Conservation (phyloP, 2,329 filamentous ascomycete genomes). For the Colletotrichum salicis region DNA sequence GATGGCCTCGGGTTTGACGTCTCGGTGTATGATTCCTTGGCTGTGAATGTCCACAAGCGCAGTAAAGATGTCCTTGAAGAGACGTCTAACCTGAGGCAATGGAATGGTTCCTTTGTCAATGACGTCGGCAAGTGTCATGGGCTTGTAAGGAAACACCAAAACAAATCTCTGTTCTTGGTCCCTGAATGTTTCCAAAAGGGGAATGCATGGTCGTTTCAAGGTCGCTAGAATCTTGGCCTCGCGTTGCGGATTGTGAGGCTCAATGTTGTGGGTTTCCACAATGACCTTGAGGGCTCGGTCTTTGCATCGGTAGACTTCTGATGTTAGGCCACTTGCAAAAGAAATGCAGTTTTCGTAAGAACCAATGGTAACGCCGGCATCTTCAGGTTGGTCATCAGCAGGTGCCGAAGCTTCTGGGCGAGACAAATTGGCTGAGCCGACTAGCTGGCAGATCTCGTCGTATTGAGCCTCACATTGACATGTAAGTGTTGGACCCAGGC, state of each 20-base stretch:
- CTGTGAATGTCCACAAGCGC: conserved; percentile 79
- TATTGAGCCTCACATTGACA: conserved; percentile 45
- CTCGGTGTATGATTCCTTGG: conserved; percentile 86
- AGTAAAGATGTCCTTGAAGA: conserved; percentile 74
- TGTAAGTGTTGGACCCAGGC: background rate
- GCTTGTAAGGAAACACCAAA: conserved; percentile 87
- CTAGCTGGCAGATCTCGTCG: conserved; percentile 52
- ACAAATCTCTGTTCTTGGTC: conserved; percentile 78
- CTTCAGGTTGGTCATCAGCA: conserved; percentile 20
- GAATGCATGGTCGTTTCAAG: conserved; percentile 68
- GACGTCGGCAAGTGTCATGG: conserved; percentile 75
- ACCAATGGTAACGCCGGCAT: conserved; percentile 61
- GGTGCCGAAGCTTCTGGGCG: background rate
- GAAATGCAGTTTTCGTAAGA: conserved; percentile 63
- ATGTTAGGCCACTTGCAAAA: conserved; percentile 78
- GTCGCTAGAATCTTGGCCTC: conserved; percentile 79
- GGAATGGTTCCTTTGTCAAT: conserved; percentile 60
- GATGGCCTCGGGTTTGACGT: conserved; percentile 93
- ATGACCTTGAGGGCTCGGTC: conserved; percentile 85
- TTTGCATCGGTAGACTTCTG: conserved; percentile 79
- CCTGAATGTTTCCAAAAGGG: conserved; percentile 78
- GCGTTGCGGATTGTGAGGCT: conserved; percentile 84
- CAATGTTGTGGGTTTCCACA: conserved; percentile 74
- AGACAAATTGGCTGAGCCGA: conserved; percentile 33
- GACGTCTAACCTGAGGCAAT: conserved; percentile 47